Base-by-base conservation (phyloP, 192 early-diverging fungal species). In the Pecoramyces ruminantium region DNA sequence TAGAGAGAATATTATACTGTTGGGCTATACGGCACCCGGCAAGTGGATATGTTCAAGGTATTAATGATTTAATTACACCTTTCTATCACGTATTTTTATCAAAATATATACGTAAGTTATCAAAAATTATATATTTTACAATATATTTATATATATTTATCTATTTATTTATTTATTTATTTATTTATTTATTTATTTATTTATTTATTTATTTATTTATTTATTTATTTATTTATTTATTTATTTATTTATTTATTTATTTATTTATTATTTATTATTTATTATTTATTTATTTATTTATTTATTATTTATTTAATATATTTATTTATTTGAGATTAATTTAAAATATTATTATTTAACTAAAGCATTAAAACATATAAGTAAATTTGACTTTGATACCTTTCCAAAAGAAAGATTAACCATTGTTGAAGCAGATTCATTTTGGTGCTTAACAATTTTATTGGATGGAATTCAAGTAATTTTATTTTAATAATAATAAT, bases 21-120 rank as follows among this genome's bases (percentile, higher is more conserved):
- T 99, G 98, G 98, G 95, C 98, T 0, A 96, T 95, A 21, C 89
- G 97, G 29, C 98, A 99, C 80, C 97, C 98, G 14, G 96, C 97
- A 25, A 94, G 92, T 85, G 96, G 96, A 78, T 99, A 98, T 85
- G 98, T 99, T 15, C 98, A 99, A 82, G 98, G 98, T 0, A 99
- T 99, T 83, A 98, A 99, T 86, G 98, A 99, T 83, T 87, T 99
- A 29, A 94, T 96, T 17, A 97, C 95, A 29, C 97, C 98, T 17
- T 98, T 99, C 81, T 96, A 94, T 84, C 91, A 92, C 79, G 98
- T 99, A 40, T 99, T 96, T 82, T 83, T 98, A 17, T 88, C 91
- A 79, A 87, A 88, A 2, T 89, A 91, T 80, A 89, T 94, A 30
- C 89, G 92, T 93, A 83, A 58, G 86, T 85, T 16, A 0, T 40